Percentiles rank a stretch among this genome's conserved stretches.
Conservation (phyloP, 129 eudicot species). For the Helianthus annuus region HanXRQr2.0-SUNRISE NC_035437.2:99776842-99777341, state of each 20-base stretch:
- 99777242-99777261: not conserved
- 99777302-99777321: not conserved
- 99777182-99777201: constrained; percentile 31
- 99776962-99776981: too few relatives aligned
- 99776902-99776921: too few relatives aligned
- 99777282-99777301: not conserved
- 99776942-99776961: too few relatives aligned
- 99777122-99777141: constrained; percentile 36
- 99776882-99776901: too few relatives aligned
- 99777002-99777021: too few relatives aligned
- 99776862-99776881: too few relatives aligned
- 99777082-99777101: not conserved
- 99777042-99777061: not conserved
- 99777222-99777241: not conserved
- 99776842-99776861: too few relatives aligned
- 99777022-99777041: too few relatives aligned
- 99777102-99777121: not conserved
- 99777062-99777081: not conserved
- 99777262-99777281: constrained; percentile 5
- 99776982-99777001: too few relatives aligned
- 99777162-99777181: constrained; percentile 32
- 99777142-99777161: constrained; percentile 43
- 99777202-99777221: constrained; percentile 7
- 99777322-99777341: not conserved
- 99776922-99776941: too few relatives aligned